Conservation (phyloP, 805 yeast genomes). For the Wickerhamomyces subpelliculosus region DNA sequence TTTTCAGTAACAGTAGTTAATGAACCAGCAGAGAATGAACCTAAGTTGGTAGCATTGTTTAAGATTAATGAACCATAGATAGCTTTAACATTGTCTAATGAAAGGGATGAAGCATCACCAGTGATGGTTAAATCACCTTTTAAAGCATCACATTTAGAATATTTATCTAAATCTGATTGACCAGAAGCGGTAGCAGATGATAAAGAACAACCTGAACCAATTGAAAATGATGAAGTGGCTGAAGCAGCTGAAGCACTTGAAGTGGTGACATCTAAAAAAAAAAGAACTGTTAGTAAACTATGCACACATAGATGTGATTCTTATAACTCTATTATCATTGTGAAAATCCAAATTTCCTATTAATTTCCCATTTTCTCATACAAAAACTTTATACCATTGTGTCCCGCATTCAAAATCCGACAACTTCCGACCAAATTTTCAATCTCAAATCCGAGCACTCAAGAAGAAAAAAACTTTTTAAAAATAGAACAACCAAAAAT, state of each 20-base stretch:
- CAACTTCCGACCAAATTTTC: too few relatives aligned
- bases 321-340: too few relatives aligned
- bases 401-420: too few relatives aligned
- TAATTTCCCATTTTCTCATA: too few relatives aligned
- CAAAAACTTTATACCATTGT: too few relatives aligned
- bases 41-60: slow-evolving; percentile 56
- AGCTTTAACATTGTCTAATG: slow-evolving; percentile 68
- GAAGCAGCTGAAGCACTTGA: slow-evolving; percentile 49
- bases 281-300: slow-evolving; percentile 19
- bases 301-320: too few relatives aligned
- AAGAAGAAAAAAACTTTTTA: too few relatives aligned
- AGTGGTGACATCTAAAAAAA: slow-evolving; percentile 27
- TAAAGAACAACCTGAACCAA: slow-evolving; percentile 63
- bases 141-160: slow-evolving; percentile 70
- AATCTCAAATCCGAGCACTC: too few relatives aligned
- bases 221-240: slow-evolving; percentile 38
- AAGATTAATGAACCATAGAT: slow-evolving; percentile 71
- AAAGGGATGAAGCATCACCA: slow-evolving; percentile 57
- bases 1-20: slow-evolving; percentile 70
- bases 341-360: too few relatives aligned
- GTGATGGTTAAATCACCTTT: slow-evolving; percentile 70
- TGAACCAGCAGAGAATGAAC: slow-evolving; percentile 68
- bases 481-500: too few relatives aligned
- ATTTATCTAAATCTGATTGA: slow-evolving; percentile 69
- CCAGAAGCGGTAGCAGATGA: slow-evolving; percentile 64